Evolutionary conservation across 257 asterid species (phyloP).

Genomic region (Echites panduratus): DNA sequence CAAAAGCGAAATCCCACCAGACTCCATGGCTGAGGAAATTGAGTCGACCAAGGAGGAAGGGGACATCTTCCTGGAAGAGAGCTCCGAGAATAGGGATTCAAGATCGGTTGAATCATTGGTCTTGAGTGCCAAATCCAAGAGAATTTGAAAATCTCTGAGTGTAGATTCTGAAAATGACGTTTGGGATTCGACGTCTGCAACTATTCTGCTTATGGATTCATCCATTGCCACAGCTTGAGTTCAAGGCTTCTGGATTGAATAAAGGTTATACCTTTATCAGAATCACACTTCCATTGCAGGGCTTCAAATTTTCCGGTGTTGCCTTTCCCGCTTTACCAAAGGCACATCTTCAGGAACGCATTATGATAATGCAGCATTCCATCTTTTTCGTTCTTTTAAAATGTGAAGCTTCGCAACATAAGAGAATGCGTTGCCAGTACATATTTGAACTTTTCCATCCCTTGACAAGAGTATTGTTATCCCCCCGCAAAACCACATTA

Average conservation of each 20-base stretch:
- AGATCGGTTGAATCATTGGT: constrained; percentile 53
- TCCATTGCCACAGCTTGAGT: constrained; percentile 43
- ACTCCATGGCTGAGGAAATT: constrained; percentile 67
- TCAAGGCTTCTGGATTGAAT: not conserved
- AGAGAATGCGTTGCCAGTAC: too few species aligned
- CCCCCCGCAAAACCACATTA: too few species aligned
- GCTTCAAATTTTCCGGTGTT: constrained; percentile 32
- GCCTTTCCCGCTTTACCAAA: constrained; percentile 40
- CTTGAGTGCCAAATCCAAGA: constrained; percentile 47
- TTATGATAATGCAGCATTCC: too few species aligned
- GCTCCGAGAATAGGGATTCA: constrained; percentile 44
- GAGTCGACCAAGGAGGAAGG: constrained; percentile 31
- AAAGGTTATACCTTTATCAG: constrained; percentile 8
- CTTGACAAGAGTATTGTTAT: too few species aligned
- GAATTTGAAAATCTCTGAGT: constrained; percentile 50
- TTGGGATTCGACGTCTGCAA: constrained; percentile 47
- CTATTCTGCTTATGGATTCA: constrained; percentile 46
- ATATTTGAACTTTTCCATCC: too few species aligned
- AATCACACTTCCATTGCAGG: not conserved
- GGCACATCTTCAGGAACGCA: too few species aligned
- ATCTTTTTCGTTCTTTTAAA: too few species aligned
- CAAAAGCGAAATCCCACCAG: constrained; percentile 49
- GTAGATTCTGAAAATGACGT: constrained; percentile 37
- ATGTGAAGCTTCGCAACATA: too few species aligned
- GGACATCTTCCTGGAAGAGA: constrained; percentile 59